A percentile compares a stretch with the other conserved stretches of the same genome.
These are phyloP conservation scores for Linanthus parryae DNA, from an alignment of 148 eudicot genomes.

Conservation along the genomic window DNA sequence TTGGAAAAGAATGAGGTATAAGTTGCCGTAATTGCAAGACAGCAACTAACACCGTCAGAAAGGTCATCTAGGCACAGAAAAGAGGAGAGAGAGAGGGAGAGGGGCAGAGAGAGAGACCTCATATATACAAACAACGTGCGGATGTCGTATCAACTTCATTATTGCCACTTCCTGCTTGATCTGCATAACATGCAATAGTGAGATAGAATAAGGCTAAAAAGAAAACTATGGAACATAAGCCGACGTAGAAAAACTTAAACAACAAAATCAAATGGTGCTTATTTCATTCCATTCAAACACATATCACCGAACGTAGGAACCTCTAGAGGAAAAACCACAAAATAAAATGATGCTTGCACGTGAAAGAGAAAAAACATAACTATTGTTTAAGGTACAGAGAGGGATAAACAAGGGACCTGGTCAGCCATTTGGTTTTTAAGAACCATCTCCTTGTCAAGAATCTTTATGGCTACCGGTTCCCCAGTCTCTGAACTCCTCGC, in stretches of 20 bases:
- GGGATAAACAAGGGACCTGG: slow-evolving; percentile 40
- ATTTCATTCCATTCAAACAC: background rate
- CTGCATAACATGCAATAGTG: slow-evolving; percentile 37
- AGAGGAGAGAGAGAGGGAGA: slow-evolving; percentile 2
- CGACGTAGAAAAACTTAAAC: background rate
- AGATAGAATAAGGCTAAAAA: background rate
- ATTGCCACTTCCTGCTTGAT: slow-evolving; percentile 84
- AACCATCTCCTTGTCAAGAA: slow-evolving; percentile 89
- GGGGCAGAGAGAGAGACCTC: slow-evolving; percentile 48
- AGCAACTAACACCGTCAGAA: background rate
- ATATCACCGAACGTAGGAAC: background rate
- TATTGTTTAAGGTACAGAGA: background rate
- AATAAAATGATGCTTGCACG: background rate
- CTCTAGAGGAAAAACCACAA: background rate
- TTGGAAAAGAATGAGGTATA: too few species aligned
- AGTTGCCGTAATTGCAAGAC: background rate
- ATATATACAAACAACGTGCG: slow-evolving; percentile 66
- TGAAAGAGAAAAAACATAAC: background rate
- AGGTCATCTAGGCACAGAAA: background rate
- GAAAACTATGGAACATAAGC: background rate
- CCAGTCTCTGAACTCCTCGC: slow-evolving; percentile 79
- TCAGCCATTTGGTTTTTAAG: slow-evolving; percentile 89
- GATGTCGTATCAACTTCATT: slow-evolving; percentile 88
- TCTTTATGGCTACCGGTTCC: slow-evolving; percentile 82
- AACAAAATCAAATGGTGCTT: background rate